Conservation (phyloP, 1,139 yeast species). For the Yamadazyma buinensis region DNA sequence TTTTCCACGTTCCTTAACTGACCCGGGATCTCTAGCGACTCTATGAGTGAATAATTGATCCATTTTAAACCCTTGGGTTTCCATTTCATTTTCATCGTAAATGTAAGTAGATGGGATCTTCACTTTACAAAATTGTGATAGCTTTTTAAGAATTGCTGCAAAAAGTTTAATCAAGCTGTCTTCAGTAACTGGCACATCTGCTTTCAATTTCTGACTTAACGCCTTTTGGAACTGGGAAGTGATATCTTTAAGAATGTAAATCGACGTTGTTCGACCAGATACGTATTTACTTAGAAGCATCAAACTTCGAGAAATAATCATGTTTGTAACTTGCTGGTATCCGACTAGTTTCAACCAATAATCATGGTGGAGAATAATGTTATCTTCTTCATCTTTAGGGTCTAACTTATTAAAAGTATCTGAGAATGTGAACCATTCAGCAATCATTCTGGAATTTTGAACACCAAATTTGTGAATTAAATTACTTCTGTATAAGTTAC, state of each 20-base stretch:
- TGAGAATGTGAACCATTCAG: slow-evolving; percentile 10
- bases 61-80: slow-evolving; percentile 2
- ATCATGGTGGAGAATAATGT: slow-evolving; percentile 14
- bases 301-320: slow-evolving; percentile 21
- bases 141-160: slow-evolving; percentile 18
- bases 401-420: slow-evolving; percentile 3
- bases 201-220: neutral
- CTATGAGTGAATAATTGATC: slow-evolving; percentile 10
- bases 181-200: slow-evolving; percentile 3
- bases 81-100: slow-evolving; percentile 4
- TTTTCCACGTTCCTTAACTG: slow-evolving; percentile 7
- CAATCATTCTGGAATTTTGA: slow-evolving; percentile 1
- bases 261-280: neutral
- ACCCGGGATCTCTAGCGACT: neutral
- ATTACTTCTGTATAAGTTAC: slow-evolving; percentile 1
- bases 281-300: slow-evolving; percentile 4
- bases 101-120: slow-evolving; percentile 5
- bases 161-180: slow-evolving; percentile 22
- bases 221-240: neutral
- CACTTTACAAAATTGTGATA: slow-evolving; percentile 21
- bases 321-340: slow-evolving; percentile 16
- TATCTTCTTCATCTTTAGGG: slow-evolving; percentile 11
- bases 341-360: slow-evolving; percentile 19
- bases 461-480: slow-evolving; percentile 2
- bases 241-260: neutral